Conservation (phyloP, 129 eudicot species). For the Arctium lappa region DNA sequence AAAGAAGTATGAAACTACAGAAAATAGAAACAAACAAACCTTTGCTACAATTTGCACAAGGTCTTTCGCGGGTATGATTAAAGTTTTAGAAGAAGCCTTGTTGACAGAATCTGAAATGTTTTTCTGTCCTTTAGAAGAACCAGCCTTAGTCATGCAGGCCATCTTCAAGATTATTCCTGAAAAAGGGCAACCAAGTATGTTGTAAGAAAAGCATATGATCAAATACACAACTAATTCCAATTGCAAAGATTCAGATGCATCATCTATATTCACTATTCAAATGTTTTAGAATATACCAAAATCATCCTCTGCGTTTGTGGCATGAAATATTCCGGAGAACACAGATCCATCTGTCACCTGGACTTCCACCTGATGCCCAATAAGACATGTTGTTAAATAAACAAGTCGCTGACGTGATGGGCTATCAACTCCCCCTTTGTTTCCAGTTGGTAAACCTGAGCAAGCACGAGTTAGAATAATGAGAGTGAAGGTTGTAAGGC, state of each 20-base stretch:
- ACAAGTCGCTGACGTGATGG: constrained; percentile 66
- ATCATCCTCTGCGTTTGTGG: constrained; percentile 64
- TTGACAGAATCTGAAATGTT: constrained; percentile 36
- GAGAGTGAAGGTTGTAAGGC: neutral
- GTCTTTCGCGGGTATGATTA: constrained; percentile 69
- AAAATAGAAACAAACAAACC: constrained; percentile 32
- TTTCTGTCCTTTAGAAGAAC: constrained; percentile 49
- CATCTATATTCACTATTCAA: neutral
- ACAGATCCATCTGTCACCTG: constrained; percentile 80
- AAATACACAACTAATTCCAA: neutral
- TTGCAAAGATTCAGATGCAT: neutral
- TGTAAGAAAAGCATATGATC: neutral
- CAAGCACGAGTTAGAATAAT: constrained; percentile 18
- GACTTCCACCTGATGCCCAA: constrained; percentile 89
- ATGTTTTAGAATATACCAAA: constrained; percentile 53
- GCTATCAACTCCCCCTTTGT: constrained; percentile 53
- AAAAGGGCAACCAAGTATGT: constrained; percentile 1
- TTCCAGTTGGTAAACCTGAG: constrained; percentile 44
- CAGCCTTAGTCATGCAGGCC: constrained; percentile 66
- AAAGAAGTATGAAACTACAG: neutral
- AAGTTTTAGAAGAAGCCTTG: constrained; percentile 57
- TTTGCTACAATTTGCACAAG: constrained; percentile 79
- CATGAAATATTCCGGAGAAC: constrained; percentile 74
- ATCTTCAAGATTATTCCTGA: constrained; percentile 80
- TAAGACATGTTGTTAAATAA: constrained; percentile 67